phyloP scores from a whole-genome alignment of 257 asterid species.

The Nicotiana benthamiana region DNA sequence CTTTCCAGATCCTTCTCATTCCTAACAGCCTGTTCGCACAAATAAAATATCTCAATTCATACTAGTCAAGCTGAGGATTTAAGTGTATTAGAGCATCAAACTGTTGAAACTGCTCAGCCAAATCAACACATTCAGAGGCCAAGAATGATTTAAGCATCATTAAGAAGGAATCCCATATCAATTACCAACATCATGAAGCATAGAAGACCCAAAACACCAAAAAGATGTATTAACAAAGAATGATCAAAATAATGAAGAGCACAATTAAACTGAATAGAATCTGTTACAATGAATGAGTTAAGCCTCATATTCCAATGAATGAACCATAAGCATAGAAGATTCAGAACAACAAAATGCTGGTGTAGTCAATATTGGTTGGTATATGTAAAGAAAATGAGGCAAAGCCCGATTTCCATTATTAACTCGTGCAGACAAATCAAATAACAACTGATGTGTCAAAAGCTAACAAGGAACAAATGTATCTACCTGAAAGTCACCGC shows the following conservation, averaged over 20 bases:
- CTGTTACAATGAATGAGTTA: background rate
- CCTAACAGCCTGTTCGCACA: constrained; percentile 70
- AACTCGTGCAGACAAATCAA: background rate
- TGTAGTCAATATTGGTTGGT: background rate
- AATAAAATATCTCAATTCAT: constrained; percentile 6
- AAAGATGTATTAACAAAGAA: background rate
- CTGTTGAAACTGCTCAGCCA: background rate
- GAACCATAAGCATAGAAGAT: background rate
- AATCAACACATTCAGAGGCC: background rate
- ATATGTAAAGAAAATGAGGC: background rate
- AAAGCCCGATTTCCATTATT: background rate
- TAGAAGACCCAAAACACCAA: background rate
- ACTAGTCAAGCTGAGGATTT: background rate
- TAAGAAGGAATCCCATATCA: background rate
- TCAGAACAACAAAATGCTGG: background rate
- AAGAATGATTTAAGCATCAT: background rate
- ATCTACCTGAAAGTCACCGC: constrained; percentile 94
- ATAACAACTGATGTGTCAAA: background rate
- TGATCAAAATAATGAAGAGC: background rate
- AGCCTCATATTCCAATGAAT: background rate
- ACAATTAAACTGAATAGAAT: background rate
- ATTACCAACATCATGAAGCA: background rate
- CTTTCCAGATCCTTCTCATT: constrained; percentile 77
- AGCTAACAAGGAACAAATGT: background rate
- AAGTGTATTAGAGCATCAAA: background rate